These are phyloP conservation scores for Rehmannia glutinosa DNA, from an alignment of 257 asterid species.

Conservation along the genomic window DNA sequence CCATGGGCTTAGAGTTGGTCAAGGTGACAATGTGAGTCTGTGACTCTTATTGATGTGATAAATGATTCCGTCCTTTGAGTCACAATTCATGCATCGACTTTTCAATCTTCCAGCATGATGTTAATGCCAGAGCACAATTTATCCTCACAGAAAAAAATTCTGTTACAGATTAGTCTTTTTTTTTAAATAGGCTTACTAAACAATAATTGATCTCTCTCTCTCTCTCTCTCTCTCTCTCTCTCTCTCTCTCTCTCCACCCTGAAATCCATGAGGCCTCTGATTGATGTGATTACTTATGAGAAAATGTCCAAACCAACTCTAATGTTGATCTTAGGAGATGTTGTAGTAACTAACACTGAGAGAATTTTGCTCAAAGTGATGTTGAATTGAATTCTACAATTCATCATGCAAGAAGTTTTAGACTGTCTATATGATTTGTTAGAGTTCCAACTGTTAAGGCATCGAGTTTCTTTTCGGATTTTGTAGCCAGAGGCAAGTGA, in stretches of 20 bases:
- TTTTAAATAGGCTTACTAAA: neutral
- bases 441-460: neutral
- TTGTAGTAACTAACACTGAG: no score
- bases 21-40: constrained; percentile 6
- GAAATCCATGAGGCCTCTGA: no score
- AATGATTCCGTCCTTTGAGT: neutral
- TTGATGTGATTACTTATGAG: no score
- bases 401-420: neutral
- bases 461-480: constrained; percentile 2
- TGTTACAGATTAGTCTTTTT: neutral
- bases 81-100: neutral
- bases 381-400: neutral
- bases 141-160: neutral
- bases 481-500: constrained; percentile 80
- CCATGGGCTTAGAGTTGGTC: constrained; percentile 7
- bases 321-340: neutral
- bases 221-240: no score
- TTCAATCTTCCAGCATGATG: neutral
- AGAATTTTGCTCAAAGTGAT: constrained; percentile 6
- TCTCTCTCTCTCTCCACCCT: no score
- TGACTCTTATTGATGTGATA: neutral
- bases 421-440: neutral
- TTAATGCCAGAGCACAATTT: constrained; percentile 1
- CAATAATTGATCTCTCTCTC: no score
- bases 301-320: neutral